These are phyloP conservation scores for Dactylis glomerata DNA, from an alignment of 176 grass and related monocot species.

Conservation along the genomic window DNA sequence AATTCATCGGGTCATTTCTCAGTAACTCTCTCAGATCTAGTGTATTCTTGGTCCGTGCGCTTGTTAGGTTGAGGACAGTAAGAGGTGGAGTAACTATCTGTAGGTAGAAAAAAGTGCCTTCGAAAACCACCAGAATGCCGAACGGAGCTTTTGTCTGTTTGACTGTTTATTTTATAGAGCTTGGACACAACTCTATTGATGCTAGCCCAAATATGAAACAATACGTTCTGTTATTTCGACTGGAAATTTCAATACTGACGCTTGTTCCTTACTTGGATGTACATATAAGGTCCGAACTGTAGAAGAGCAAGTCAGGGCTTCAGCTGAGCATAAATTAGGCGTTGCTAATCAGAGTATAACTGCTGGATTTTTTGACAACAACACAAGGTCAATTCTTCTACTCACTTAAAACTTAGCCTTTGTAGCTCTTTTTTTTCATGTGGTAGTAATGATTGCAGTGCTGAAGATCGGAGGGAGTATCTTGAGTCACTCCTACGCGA, in stretches of 20 bases:
- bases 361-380: constrained; percentile 99
- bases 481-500: constrained; percentile 90
- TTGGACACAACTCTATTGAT: neutral
- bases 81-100: neutral
- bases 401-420: neutral
- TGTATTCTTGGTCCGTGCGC: neutral
- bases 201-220: constrained; percentile 2
- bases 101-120: neutral
- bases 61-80: neutral
- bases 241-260: neutral
- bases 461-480: constrained; percentile 97
- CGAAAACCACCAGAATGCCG: neutral
- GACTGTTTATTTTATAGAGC: neutral
- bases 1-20: neutral
- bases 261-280: constrained; percentile 27
- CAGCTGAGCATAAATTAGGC: constrained; percentile 96
- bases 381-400: constrained; percentile 68
- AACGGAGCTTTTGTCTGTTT: neutral
- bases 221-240: neutral
- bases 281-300: constrained; percentile 74
- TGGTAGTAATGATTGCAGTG: constrained; percentile 49
- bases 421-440: neutral
- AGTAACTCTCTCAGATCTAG: neutral
- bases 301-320: constrained; percentile 99
- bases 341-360: constrained; percentile 99